A percentile compares a stretch with the other conserved stretches of the same genome.
phyloP scores from a whole-genome alignment of 2,329 filamentous ascomycete genomes.

The Hymenoscyphus infarciens region DNA sequence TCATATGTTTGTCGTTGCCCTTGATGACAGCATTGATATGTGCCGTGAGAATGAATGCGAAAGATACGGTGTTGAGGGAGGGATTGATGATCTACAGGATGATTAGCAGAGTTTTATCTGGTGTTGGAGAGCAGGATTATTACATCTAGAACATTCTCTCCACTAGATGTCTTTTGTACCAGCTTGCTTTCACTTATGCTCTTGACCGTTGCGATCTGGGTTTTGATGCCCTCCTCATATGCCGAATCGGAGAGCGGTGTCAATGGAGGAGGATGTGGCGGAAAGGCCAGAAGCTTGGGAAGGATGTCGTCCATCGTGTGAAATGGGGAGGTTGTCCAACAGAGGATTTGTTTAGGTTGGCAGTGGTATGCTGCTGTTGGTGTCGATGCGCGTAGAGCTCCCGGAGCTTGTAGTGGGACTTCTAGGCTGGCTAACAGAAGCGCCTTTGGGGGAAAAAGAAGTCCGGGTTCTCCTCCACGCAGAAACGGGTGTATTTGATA shows the following conservation, averaged over 20 bases:
- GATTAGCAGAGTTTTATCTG: slow-evolving; percentile 9
- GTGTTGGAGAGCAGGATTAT: slow-evolving; percentile 9
- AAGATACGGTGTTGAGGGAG: slow-evolving; percentile 54
- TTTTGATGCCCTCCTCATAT: slow-evolving; percentile 43
- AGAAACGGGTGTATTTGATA: not conserved
- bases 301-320: slow-evolving; percentile 37
- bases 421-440: not conserved
- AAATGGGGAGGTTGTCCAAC: not conserved
- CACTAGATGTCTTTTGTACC: slow-evolving; percentile 33
- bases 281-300: slow-evolving; percentile 38
- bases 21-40: slow-evolving; percentile 42
- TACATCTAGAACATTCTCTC: slow-evolving; percentile 39
- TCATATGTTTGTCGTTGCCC: slow-evolving; percentile 24
- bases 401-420: not conserved
- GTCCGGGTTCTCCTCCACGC: not conserved
- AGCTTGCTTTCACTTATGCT: slow-evolving; percentile 36
- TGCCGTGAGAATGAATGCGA: slow-evolving; percentile 51
- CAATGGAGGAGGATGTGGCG: slow-evolving; percentile 37
- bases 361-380: not conserved
- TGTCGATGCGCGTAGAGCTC: not conserved
- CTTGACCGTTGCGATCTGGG: slow-evolving; percentile 39
- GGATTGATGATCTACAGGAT: slow-evolving; percentile 43
- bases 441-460: not conserved
- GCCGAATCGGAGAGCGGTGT: slow-evolving; percentile 37
- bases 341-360: not conserved